Evolutionary conservation across 495 filamentous ascomycete genomes (phyloP).

Genomic region (Viridothelium virens): DNA sequence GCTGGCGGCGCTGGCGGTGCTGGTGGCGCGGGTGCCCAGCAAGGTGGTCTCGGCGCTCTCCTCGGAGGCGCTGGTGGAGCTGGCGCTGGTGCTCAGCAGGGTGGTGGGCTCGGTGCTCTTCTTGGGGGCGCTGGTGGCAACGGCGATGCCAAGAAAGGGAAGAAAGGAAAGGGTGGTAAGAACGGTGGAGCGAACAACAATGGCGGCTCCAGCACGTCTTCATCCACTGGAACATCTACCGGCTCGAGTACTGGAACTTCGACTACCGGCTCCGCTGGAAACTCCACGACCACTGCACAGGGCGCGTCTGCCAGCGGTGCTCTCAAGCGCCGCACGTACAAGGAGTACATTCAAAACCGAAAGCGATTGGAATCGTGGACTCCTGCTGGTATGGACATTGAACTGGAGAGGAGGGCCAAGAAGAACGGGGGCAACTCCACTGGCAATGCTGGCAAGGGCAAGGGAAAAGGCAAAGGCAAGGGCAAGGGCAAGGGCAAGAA

Average conservation of each 20-base stretch:
- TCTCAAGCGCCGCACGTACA: neutral
- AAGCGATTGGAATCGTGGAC: conserved; percentile 6
- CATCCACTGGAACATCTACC: neutral
- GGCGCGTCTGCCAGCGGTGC: neutral
- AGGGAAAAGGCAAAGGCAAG: neutral
- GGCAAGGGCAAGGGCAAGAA: conserved; percentile 6
- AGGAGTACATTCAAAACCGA: neutral
- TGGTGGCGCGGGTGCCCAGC: neutral
- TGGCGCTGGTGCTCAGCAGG: conserved; percentile 1
- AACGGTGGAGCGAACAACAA: neutral
- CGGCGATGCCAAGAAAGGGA: neutral
- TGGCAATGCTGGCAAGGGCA: neutral
- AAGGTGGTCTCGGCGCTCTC: conserved; percentile 6
- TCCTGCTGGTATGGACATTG: neutral
- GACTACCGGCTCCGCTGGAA: neutral
- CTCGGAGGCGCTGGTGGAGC: conserved; percentile 2
- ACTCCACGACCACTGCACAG: neutral
- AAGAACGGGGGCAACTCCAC: neutral
- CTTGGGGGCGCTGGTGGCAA: neutral
- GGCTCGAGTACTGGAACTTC: neutral
- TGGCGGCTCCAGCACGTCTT: neutral
- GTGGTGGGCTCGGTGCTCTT: neutral
- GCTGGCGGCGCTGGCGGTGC: neutral
- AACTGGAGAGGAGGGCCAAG: neutral
- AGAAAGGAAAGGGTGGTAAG: neutral